These are phyloP conservation scores for Triticum dicoccoides DNA, from an alignment of 176 grass and related monocot genomes.

Conservation along the genomic window DNA sequence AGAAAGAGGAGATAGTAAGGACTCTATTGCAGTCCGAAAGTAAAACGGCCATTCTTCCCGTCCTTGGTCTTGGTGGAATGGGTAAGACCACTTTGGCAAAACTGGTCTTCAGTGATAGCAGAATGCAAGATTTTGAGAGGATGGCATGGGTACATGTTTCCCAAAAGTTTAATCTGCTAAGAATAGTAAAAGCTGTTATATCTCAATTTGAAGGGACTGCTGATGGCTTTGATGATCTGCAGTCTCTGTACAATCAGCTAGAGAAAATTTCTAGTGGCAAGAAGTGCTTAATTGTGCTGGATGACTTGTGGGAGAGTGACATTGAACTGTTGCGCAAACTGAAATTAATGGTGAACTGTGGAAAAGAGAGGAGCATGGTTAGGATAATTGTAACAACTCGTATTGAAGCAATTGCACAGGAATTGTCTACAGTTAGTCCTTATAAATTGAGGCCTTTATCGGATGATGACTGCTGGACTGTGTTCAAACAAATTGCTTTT, in stretches of 20 bases:
- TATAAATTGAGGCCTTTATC: not conserved
- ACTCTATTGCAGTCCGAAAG: not conserved
- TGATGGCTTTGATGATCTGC: not conserved
- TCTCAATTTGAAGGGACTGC: not conserved
- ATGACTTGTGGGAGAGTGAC: conserved; percentile 26
- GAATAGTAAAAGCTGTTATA: conserved; percentile 1
- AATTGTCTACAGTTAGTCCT: not conserved
- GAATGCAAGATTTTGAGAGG: conserved; percentile 15
- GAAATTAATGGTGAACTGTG: not conserved
- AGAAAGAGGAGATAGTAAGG: conserved; percentile 3
- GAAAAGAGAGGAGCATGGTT: not conserved
- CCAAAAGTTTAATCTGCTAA: not conserved
- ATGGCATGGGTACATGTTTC: conserved; percentile 8
- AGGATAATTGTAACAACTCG: conserved; percentile 2
- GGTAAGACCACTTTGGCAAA: not conserved
- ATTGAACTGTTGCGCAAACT: not conserved
- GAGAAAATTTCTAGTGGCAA: not conserved
- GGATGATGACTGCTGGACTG: not conserved
- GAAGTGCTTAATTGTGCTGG: conserved; percentile 2
- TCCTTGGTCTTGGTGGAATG: not conserved
- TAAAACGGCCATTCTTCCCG: not conserved
- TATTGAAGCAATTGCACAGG: conserved; percentile 5
- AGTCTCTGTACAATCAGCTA: not conserved
- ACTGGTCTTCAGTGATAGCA: not conserved
- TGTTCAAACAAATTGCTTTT: conserved; percentile 12